A percentile compares a stretch with the other conserved stretches of the same genome.
phyloP scores from a whole-genome alignment of 192 early-diverging fungal genomes.

The Backusella morwellensis region DNA sequence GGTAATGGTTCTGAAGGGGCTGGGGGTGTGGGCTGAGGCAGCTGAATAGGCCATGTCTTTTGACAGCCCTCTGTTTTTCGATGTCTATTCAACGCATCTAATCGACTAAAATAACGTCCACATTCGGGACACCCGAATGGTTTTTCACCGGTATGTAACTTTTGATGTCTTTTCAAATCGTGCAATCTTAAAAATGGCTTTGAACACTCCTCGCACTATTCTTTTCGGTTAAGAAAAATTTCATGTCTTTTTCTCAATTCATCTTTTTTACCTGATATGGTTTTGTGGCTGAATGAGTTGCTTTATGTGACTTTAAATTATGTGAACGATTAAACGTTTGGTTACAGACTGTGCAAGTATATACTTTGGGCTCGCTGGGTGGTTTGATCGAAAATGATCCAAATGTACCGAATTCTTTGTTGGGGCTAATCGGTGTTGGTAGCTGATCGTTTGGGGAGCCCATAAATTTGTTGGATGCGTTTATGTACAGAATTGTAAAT shows the following conservation, averaged over 20 bases:
- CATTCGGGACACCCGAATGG: constrained; percentile 45
- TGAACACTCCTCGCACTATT: constrained; percentile 39
- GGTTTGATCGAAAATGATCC: constrained; percentile 2
- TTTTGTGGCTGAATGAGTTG: constrained; percentile 27
- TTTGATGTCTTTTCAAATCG: constrained; percentile 53
- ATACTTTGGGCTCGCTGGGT: neutral
- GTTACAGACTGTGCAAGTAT: constrained; percentile 21
- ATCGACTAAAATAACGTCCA: constrained; percentile 48
- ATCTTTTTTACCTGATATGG: constrained; percentile 19
- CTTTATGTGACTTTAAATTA: constrained; percentile 32
- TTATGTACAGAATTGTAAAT: neutral
- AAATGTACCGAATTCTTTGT: neutral
- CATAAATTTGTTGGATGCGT: neutral
- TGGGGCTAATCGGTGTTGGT: neutral
- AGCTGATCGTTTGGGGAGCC: neutral
- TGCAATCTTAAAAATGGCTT: constrained; percentile 50
- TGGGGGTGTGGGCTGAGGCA: neutral
- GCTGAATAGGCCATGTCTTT: neutral
- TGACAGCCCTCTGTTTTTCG: constrained; percentile 40
- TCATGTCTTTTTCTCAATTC: neutral
- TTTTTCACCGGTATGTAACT: constrained; percentile 56
- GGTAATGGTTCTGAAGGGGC: constrained; percentile 12
- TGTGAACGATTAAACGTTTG: constrained; percentile 27
- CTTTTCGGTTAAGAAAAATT: no score
- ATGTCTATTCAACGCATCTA: constrained; percentile 57